Percentiles rank a stretch among this genome's conserved stretches.
Conservation (phyloP, 2,329 filamentous ascomycete genomes). For the Fusarium siculi region DNA sequence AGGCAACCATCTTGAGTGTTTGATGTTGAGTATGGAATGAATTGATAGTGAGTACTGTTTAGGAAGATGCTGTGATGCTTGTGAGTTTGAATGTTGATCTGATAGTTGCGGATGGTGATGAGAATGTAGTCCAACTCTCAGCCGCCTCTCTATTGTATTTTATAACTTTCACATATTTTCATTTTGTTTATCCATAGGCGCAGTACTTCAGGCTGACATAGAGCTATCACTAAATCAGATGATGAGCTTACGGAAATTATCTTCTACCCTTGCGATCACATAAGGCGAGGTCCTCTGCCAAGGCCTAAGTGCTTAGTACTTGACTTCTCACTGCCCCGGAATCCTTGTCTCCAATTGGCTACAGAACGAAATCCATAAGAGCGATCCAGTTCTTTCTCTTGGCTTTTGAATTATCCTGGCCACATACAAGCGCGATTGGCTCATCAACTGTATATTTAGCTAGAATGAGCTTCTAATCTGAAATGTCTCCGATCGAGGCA, state of each 20-base stretch:
- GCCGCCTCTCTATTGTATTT: rapidly evolving
- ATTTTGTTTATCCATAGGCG: rapidly evolving
- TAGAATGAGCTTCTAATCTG: not conserved
- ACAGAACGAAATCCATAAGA: not conserved
- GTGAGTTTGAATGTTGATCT: too few species aligned
- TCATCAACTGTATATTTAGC: not conserved
- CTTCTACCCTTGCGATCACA: not conserved
- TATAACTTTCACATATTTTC: rapidly evolving
- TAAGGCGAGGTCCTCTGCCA: not conserved
- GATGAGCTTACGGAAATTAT: not conserved
- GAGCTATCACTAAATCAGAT: rapidly evolving
- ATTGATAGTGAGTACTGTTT: rapidly evolving
- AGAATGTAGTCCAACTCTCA: not conserved
- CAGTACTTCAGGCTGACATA: rapidly evolving
- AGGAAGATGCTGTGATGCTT: rapidly evolving
- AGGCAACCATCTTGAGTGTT: not conserved
- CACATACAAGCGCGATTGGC: not conserved
- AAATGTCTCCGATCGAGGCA: not conserved
- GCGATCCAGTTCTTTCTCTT: not conserved
- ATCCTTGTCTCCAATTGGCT: not conserved
- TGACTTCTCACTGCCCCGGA: not conserved
- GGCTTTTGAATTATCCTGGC: not conserved
- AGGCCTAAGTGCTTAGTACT: not conserved
- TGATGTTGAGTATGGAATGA: not conserved
- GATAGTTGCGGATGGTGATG: not conserved